These are phyloP conservation scores for Pseudonitzschia pungens DNA, from an alignment of 108 stramenopile genomes.

Conservation along the genomic window DNA sequence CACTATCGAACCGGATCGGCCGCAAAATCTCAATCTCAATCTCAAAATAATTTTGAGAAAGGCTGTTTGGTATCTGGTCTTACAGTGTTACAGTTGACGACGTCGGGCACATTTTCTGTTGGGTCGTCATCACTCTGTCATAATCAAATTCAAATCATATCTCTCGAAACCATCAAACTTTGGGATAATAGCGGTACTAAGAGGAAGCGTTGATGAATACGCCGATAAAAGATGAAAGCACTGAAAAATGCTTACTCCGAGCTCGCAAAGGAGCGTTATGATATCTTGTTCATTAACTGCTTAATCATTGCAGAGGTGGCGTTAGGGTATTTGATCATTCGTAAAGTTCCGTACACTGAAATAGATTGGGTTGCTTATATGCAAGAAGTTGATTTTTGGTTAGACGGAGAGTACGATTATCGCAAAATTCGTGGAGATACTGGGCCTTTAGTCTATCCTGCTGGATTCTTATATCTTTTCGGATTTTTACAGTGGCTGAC, in stretches of 20 bases:
- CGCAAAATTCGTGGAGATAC: constrained; percentile 86
- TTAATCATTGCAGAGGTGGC: constrained; percentile 50
- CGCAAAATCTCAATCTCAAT: too few relatives aligned
- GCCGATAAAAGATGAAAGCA: background rate
- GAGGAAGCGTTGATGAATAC: background rate
- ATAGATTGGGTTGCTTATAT: constrained; percentile 99
- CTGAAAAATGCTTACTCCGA: constrained; percentile 34
- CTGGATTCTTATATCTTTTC: constrained; percentile 94
- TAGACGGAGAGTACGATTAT: constrained; percentile 89
- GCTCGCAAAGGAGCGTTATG: constrained; percentile 39
- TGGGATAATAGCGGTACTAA: too few relatives aligned
- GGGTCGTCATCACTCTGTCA: too few relatives aligned
- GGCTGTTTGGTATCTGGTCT: too few relatives aligned
- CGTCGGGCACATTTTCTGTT: too few relatives aligned
- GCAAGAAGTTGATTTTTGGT: constrained; percentile 87
- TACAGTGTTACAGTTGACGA: too few relatives aligned
- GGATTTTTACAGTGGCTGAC: constrained; percentile 69
- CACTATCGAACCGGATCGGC: too few relatives aligned
- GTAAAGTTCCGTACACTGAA: constrained; percentile 90
- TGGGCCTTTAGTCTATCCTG: constrained; percentile 97
- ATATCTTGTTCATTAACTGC: constrained; percentile 42
- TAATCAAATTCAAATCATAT: too few relatives aligned
- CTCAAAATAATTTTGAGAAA: too few relatives aligned
- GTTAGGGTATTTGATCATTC: constrained; percentile 66
- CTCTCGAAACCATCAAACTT: too few relatives aligned